Conservation (phyloP, 176 grass and related monocot species). For the Oryza glaberrima region DNA sequence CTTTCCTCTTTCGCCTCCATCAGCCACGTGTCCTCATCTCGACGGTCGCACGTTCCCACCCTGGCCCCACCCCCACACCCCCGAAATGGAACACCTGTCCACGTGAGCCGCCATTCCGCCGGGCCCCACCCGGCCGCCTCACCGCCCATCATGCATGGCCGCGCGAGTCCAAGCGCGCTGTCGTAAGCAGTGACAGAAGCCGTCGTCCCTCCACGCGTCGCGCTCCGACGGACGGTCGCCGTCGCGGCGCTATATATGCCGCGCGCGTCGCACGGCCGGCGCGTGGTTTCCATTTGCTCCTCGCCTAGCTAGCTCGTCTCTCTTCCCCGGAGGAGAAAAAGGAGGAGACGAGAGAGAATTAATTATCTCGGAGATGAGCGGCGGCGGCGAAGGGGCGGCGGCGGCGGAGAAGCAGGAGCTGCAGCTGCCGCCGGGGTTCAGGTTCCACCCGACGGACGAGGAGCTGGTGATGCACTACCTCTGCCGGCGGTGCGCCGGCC, state of each 20-base stretch:
- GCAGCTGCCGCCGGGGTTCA: conserved; percentile 89
- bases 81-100: conserved; percentile 50
- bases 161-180: conserved; percentile 31
- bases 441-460: conserved; percentile 97
- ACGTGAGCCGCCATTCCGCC: conserved; percentile 19
- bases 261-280: conserved; percentile 1
- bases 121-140: conserved; percentile 20
- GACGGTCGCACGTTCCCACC: not conserved
- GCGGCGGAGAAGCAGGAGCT: conserved; percentile 29
- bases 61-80: not conserved
- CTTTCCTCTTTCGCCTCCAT: not conserved
- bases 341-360: no score
- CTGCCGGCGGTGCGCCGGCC: conserved; percentile 51
- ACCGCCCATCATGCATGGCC: conserved; percentile 8
- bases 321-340: not conserved
- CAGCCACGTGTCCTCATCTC: not conserved
- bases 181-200: conserved; percentile 62
- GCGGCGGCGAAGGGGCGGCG: conserved; percentile 5
- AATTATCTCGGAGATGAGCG: conserved; percentile 28
- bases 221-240: not conserved
- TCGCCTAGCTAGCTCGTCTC: not conserved
- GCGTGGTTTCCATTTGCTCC: conserved; percentile 45
- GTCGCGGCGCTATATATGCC: conserved; percentile 44
- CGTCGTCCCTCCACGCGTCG: conserved; percentile 19
- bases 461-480: conserved; percentile 83